Base-by-base conservation (phyloP, 805 yeast genomes). In the Teunomyces cretensis region DNA sequence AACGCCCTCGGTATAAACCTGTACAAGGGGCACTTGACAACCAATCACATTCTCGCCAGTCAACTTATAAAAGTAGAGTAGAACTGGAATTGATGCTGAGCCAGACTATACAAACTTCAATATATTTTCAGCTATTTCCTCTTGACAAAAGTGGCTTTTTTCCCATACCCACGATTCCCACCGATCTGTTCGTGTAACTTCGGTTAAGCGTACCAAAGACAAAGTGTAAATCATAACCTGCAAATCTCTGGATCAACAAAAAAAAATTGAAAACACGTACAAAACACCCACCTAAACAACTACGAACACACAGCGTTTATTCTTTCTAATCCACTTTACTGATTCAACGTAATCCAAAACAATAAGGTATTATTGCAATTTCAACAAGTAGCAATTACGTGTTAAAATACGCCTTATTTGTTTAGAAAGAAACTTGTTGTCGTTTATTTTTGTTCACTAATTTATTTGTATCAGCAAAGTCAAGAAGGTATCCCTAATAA, bases 171-270 rank as follows among this genome's bases (percentile, higher is more conserved):
- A 19, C 22, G 3, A 19, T 19, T 19, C 22, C 28, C 17, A 13
- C 28, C 15, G 7, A 6, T 35, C 35, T 19, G 27, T 36, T 37
- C 19, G 40, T 35, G 22, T 28, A 28, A 30, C 26, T 33, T 42
- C 44, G 37, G 30, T 40, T 39, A 41, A 44, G 38, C 37, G 32
- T 30, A 35, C 26, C 9, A 19, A 9, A 9, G 22, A 15, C 31
- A 38, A 38, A 16, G 9, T 38, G 41, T 27, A 30, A 38, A 38
- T 22, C 38, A 35, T n/a, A 35, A 35, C 38, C 38, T 35, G 38
- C 27, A 35, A 35, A 35, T n/a, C 17, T 14, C 28, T 24, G 28
- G 38, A 35, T 35, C 38, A 35, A 35, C 38, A 35, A 35, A 35
- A 26, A 19, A 35, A 35, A 35, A 35, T 35, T 35, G 28, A 35